A percentile compares a stretch with the other conserved stretches of the same genome.
Conservation (phyloP, 129 eudicot species). For the Daucus carota region DNA sequence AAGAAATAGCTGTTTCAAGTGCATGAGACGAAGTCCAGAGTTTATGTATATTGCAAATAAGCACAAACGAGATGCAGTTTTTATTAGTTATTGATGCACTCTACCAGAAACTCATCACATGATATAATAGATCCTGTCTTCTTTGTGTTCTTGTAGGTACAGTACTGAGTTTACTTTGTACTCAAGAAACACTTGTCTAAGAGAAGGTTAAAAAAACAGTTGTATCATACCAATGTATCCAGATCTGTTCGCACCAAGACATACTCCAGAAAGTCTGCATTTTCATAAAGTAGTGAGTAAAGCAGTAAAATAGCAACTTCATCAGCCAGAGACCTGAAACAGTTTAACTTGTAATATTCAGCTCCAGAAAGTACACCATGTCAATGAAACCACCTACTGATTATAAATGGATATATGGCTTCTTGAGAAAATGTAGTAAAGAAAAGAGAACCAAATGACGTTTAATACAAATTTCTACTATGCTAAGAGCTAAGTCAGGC, state of each 20-base stretch:
- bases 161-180: neutral
- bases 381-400: neutral
- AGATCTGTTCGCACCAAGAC: slow-evolving; percentile 92
- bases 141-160: neutral
- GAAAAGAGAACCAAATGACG: neutral
- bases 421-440: neutral
- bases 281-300: slow-evolving; percentile 83
- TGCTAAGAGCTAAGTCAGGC: neutral
- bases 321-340: slow-evolving; percentile 79
- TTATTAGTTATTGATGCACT: neutral
- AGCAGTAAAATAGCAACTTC: slow-evolving; percentile 82
- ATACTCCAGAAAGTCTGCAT: slow-evolving; percentile 83
- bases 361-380: slow-evolving; percentile 5
- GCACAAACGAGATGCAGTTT: neutral
- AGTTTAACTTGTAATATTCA: slow-evolving; percentile 17
- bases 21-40: neutral
- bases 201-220: neutral
- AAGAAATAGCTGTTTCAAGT: neutral
- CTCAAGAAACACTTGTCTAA: slow-evolving; percentile 1
- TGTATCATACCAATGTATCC: slow-evolving; percentile 81
- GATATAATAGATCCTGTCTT: neutral
- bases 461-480: neutral
- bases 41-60: neutral
- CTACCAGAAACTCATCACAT: neutral
- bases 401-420: neutral